Percentiles rank a stretch among this genome's conserved stretches.
These are phyloP conservation scores for Trypanosoma grayi DNA, from an alignment of 208 protist genomes.

Conservation along the genomic window DNA sequence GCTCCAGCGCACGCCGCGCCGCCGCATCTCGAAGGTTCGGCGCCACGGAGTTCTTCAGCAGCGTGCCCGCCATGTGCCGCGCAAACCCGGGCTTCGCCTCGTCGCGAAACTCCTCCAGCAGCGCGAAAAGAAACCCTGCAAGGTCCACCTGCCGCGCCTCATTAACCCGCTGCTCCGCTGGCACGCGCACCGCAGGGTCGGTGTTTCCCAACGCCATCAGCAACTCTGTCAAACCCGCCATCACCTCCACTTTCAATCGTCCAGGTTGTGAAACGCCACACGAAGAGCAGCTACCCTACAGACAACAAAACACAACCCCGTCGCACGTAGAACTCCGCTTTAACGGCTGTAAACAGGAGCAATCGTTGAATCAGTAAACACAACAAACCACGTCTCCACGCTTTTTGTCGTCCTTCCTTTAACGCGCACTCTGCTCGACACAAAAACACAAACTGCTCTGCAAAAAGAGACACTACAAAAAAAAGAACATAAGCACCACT, in stretches of 20 bases:
- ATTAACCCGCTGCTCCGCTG: conserved; percentile 70
- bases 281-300: background rate
- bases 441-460: background rate
- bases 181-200: conserved; percentile 65
- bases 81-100: conserved; percentile 78
- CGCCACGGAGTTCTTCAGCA: conserved; percentile 96
- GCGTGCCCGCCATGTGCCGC: conserved; percentile 90
- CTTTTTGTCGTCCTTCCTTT: background rate
- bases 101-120: conserved; percentile 91
- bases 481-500: conserved; percentile 5
- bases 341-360: too few relatives aligned
- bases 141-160: conserved; percentile 69
- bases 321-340: too few relatives aligned
- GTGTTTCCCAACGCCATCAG: conserved; percentile 63
- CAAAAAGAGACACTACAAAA: conserved; percentile 13
- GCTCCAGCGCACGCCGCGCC: conserved; percentile 57
- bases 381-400: background rate
- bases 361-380: too few relatives aligned
- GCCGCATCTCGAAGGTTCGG: conserved; percentile 80
- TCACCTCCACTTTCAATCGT: conserved; percentile 2
- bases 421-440: background rate
- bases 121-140: conserved; percentile 76
- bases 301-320: too few relatives aligned
- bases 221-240: conserved; percentile 68
- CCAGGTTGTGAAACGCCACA: too few relatives aligned